Evolutionary conservation across 164 flowering plant genomes (phyloP).

Genomic region (Magnolia changhungtana): DNA sequence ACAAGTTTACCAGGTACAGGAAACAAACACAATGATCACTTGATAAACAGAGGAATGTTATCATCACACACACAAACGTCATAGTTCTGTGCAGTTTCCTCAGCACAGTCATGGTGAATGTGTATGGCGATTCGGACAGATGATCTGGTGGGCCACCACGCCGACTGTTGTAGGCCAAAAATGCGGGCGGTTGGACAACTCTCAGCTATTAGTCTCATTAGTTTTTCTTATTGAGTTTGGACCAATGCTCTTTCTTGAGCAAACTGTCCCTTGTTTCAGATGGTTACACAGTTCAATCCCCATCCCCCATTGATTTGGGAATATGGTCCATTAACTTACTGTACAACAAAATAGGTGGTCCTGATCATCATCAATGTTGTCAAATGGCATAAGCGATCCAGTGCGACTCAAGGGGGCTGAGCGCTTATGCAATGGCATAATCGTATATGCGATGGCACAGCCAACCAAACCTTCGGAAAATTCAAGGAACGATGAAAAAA

Average conservation of each 20-base stretch:
- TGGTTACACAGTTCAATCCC: neutral
- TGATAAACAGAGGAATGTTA: neutral
- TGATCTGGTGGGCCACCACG: neutral
- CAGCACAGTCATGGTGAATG: neutral
- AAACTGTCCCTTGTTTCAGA: neutral
- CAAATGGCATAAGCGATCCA: too few species aligned
- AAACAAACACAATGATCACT: neutral
- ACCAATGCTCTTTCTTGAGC: neutral
- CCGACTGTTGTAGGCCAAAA: neutral
- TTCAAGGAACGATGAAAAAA: too few species aligned
- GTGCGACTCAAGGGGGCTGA: too few species aligned
- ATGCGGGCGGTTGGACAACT: neutral
- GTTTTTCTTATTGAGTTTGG: neutral
- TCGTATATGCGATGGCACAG: too few species aligned
- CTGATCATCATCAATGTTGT: neutral
- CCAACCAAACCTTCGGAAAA: too few species aligned
- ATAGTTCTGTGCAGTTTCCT: neutral
- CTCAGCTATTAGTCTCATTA: neutral
- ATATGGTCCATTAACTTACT: neutral
- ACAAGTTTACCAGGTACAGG: neutral
- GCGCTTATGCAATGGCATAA: too few species aligned
- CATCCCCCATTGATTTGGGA: neutral
- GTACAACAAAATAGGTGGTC: neutral
- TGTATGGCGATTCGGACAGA: neutral
- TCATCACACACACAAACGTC: neutral